Conservation (phyloP, 129 eudicot genomes). For the Flaveria linearis region DNA sequence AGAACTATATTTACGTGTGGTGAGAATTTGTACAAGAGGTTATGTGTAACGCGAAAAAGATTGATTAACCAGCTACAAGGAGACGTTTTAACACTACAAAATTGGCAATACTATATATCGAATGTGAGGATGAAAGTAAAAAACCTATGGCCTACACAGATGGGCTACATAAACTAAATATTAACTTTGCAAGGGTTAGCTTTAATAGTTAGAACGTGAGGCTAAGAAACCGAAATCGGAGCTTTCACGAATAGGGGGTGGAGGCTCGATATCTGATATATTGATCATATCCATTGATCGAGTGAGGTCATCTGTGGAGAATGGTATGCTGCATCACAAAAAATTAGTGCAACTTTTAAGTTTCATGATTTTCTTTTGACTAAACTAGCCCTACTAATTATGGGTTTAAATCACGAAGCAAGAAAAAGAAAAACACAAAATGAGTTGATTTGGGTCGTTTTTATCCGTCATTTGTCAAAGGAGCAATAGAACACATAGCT, state of each 20-base stretch:
- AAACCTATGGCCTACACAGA: slow-evolving; percentile 24
- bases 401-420: background rate
- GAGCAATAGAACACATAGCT: background rate
- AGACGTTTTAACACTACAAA: slow-evolving; percentile 22
- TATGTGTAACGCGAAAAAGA: background rate
- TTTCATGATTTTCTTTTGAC: background rate
- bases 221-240: slow-evolving; percentile 69
- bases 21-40: background rate
- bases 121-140: background rate
- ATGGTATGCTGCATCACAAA: slow-evolving; percentile 78
- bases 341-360: background rate
- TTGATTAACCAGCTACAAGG: background rate
- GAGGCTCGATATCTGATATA: slow-evolving; percentile 82
- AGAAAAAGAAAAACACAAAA: background rate
- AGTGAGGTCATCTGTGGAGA: slow-evolving; percentile 81
- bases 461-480: background rate
- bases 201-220: slow-evolving; percentile 36
- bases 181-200: slow-evolving; percentile 8
- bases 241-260: slow-evolving; percentile 78
- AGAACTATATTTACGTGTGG: background rate
- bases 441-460: background rate
- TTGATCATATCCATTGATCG: slow-evolving; percentile 76
- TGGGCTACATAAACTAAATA: slow-evolving; percentile 26
- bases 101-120: slow-evolving; percentile 23
- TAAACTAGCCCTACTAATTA: background rate